These are phyloP conservation scores for Sporothrix dimorphospora DNA, from an alignment of 2,329 filamentous ascomycete species.

Conservation along the genomic window DNA sequence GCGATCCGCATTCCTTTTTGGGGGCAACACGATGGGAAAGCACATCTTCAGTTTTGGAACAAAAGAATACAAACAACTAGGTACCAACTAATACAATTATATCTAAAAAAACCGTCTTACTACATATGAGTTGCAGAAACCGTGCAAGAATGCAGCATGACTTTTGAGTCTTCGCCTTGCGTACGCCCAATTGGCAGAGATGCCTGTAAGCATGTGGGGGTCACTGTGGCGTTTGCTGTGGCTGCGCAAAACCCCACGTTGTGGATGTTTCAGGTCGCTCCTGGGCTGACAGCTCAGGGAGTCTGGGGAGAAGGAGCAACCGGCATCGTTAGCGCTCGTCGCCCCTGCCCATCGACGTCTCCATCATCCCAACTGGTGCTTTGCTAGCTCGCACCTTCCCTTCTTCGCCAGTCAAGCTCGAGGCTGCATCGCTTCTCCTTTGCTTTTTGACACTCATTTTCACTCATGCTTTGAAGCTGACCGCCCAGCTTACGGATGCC, in stretches of 20 bases:
- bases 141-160: too few species aligned
- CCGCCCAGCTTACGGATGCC: neutral
- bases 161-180: too few species aligned
- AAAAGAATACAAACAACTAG: neutral
- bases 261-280: neutral
- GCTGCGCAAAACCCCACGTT: neutral
- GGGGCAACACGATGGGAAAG: too few species aligned
- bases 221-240: constrained; percentile 5
- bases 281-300: neutral
- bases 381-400: neutral
- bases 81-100: too few species aligned
- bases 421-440: neutral
- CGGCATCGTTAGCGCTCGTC: constrained; percentile 6
- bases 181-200: too few species aligned
- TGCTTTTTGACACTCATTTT: neutral
- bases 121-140: neutral
- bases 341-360: neutral
- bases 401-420: neutral
- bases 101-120: too few species aligned
- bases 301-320: neutral
- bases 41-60: neutral
- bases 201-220: neutral
- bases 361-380: neutral
- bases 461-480: neutral
- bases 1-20: too few species aligned